Evolutionary conservation across 129 eudicot genomes (phyloP).

Genomic region (Chrysanthemum lavandulifolium): DNA sequence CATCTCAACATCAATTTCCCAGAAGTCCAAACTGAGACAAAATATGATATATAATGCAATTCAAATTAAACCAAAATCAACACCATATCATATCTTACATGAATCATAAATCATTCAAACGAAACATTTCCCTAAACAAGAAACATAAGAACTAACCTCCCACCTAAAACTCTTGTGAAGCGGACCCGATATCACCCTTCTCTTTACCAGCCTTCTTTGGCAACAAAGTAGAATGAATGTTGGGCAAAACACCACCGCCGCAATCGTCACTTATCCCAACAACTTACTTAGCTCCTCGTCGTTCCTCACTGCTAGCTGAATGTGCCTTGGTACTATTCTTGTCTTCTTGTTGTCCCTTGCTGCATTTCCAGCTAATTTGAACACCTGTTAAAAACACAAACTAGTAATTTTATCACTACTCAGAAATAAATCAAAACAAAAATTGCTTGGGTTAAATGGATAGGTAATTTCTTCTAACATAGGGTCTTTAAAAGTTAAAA

Average conservation of each 20-base stretch:
- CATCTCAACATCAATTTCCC: no score
- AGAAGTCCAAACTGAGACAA: no score
- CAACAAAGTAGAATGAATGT: conserved; percentile 44
- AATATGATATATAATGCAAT: no score
- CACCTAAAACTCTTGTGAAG: conserved; percentile 56
- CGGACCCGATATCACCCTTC: conserved; percentile 50
- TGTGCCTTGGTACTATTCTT: conserved; percentile 59
- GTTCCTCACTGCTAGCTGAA: conserved; percentile 70
- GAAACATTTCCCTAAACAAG: not conserved
- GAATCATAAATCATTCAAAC: no score
- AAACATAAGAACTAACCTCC: not conserved
- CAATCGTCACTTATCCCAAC: conserved; percentile 60
- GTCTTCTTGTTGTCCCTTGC: conserved; percentile 63
- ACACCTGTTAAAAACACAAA: conserved; percentile 27
- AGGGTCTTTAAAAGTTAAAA: no score
- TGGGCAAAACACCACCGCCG: conserved; percentile 69
- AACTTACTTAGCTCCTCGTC: conserved; percentile 72
- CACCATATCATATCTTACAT: no score
- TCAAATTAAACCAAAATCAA: no score
- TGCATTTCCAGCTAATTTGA: conserved; percentile 46
- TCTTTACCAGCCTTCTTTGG: conserved; percentile 53
- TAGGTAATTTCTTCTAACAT: no score
- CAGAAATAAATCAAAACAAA: no score
- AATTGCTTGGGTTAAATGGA: no score
- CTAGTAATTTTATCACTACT: no score